These are phyloP conservation scores for Hypoxylon rickii DNA, from an alignment of 495 filamentous ascomycete species.

Conservation along the genomic window DNA sequence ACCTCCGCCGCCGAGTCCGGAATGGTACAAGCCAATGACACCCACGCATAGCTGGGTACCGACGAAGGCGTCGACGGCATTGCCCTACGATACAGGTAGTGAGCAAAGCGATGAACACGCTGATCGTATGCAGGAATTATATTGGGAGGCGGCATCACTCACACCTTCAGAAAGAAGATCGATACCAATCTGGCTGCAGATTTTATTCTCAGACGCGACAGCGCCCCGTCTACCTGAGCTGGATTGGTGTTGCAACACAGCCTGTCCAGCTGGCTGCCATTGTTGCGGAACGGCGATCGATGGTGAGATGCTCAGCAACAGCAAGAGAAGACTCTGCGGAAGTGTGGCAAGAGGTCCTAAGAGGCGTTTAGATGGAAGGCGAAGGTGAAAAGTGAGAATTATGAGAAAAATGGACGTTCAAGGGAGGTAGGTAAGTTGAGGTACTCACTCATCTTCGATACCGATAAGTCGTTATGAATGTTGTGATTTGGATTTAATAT, in stretches of 20 bases:
- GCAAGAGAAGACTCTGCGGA: conserved; percentile 27
- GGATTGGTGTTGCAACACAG: conserved; percentile 22
- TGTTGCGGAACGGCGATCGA: conserved; percentile 16
- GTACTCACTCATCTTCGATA: no score
- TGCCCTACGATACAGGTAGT: conserved; percentile 49
- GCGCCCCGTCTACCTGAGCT: conserved; percentile 58
- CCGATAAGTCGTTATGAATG: no score
- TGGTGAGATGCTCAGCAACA: conserved; percentile 17
- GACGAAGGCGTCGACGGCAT: conserved; percentile 76
- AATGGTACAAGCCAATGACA: conserved; percentile 86
- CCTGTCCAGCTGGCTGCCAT: conserved; percentile 19
- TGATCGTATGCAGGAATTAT: not conserved
- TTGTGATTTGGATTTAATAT: no score
- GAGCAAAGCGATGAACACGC: not conserved
- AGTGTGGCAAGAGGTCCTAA: conserved; percentile 10
- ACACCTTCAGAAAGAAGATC: conserved; percentile 67
- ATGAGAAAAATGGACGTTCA: no score
- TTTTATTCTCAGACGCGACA: conserved; percentile 75
- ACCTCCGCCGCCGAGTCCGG: conserved; percentile 86
- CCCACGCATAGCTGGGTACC: conserved; percentile 77
- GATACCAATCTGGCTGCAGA: conserved; percentile 78
- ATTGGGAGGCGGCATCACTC: conserved; percentile 20
- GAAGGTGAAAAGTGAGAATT: no score
- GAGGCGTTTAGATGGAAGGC: no score
- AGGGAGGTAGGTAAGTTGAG: no score